Conservation (phyloP, 495 filamentous ascomycete genomes). For the Neurospora intermedia region DNA sequence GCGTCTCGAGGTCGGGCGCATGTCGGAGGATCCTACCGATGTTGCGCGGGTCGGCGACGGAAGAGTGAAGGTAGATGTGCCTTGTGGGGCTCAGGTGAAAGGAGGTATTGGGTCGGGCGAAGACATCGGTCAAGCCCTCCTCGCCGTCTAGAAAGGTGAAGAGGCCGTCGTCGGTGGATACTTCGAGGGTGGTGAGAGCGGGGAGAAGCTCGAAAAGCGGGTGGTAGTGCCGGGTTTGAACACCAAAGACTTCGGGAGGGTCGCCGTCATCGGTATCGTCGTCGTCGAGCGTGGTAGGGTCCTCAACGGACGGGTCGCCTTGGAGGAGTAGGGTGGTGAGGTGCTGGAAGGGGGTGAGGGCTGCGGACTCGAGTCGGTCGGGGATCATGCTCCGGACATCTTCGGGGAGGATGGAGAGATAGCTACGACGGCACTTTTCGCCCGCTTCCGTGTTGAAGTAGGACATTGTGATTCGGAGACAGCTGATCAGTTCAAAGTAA, state of each 20-base stretch:
- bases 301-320: conserved; percentile 6
- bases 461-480: not conserved
- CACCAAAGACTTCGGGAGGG: conserved; percentile 14
- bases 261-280: conserved; percentile 14
- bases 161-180: conserved; percentile 19
- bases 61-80: conserved; percentile 23
- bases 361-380: not conserved
- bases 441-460: conserved; percentile 2
- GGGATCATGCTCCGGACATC: not conserved
- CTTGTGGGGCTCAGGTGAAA: conserved; percentile 2
- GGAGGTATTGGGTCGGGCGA: not conserved
- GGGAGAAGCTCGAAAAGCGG: conserved; percentile 11
- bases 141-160: conserved; percentile 2
- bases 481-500: conserved; percentile 7
- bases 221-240: conserved; percentile 10
- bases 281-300: conserved; percentile 13
- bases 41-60: conserved; percentile 14
- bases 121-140: not conserved
- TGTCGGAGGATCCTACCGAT: conserved; percentile 16
- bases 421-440: not conserved
- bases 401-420: not conserved
- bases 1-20: conserved; percentile 19
- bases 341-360: conserved; percentile 2
- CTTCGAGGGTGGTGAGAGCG: conserved; percentile 19
- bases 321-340: conserved; percentile 12